Evolutionary conservation across 1,139 yeast species (phyloP), one percentile per base, ranked within the genome.

Genomic region (Blastobotrys malaysiensis): DNA sequence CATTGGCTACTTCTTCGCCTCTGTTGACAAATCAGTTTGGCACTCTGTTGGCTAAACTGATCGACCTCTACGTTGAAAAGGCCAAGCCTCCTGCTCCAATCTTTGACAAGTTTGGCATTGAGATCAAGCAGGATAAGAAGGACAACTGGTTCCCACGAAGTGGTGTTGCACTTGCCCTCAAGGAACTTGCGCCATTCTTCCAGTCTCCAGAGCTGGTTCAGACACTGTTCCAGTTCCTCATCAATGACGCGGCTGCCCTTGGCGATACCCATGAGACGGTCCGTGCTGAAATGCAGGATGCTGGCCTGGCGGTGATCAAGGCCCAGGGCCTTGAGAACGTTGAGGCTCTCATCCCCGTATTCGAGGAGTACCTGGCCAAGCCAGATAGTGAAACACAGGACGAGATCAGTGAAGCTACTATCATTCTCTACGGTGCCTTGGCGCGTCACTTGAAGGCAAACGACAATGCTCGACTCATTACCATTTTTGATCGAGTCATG

Each of bases 141-240:
- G 97, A 90, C 65, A 76, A 81, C 4, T 91, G 97, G 96, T 93
- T 87, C 65, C 80, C 79, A 50, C 79, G 99, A 65, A 82, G 90
- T 56, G 95, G 97, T 21, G 76, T 86, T 54, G 96, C 97, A 0
- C 70, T 85, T 45, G 71, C 91, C 0, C 69, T 90, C 52, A 80
- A 80, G 59, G 77, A 81, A 50, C 69, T 88, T 47, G 81, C 89
- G 0, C 76, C 81, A 0, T 67, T 76, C 39, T 77, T 83, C 55
- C 59, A 55, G 11, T 60, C 67, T 36, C 64, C 63, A 3, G 54
- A 60, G 5, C 62, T 65, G 24, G 77, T 88, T 44, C 77, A 78
- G 21, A 66, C 70, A 43, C 68, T 87, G 18, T 80, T 88, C 64
- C 69, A 73, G 26, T 84, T 88, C 63, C 74, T 88, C 57, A 81